These are phyloP conservation scores for Anethum foeniculum DNA, from an alignment of 140 eudicot genomes.

Conservation along the genomic window DNA sequence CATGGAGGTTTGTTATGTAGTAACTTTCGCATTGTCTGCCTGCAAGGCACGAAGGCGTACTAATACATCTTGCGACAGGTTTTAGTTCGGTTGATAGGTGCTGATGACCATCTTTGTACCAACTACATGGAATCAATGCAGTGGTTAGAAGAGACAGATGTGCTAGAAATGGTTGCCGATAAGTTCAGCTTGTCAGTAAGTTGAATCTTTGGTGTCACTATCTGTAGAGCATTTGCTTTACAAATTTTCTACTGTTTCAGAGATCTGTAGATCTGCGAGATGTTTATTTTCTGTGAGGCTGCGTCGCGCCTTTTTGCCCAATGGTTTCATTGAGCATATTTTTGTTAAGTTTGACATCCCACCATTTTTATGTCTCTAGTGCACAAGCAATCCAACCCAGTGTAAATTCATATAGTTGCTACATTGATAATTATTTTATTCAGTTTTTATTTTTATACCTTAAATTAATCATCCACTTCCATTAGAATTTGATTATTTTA, in stretches of 20 bases:
- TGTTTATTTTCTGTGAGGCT: background rate
- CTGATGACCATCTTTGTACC: slow-evolving; percentile 85
- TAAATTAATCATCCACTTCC: background rate
- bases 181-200: slow-evolving; percentile 88
- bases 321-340: background rate
- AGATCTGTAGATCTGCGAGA: background rate
- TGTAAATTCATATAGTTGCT: background rate
- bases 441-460: background rate
- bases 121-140: slow-evolving; percentile 64
- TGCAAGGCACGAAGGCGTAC: slow-evolving; percentile 1
- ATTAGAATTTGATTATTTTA: background rate
- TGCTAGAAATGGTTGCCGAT: slow-evolving; percentile 88
- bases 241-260: too few species aligned
- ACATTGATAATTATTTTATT: background rate
- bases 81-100: slow-evolving; percentile 85
- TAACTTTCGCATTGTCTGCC: background rate
- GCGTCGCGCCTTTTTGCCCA: background rate
- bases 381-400: background rate
- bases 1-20: slow-evolving; percentile 68
- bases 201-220: background rate
- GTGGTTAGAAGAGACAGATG: slow-evolving; percentile 90
- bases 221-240: too few species aligned
- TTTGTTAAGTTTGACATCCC: background rate
- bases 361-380: background rate
- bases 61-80: slow-evolving; percentile 50